phyloP scores from a whole-genome alignment of 495 filamentous ascomycete genomes.

The Annulohypoxylon nitens region DNA sequence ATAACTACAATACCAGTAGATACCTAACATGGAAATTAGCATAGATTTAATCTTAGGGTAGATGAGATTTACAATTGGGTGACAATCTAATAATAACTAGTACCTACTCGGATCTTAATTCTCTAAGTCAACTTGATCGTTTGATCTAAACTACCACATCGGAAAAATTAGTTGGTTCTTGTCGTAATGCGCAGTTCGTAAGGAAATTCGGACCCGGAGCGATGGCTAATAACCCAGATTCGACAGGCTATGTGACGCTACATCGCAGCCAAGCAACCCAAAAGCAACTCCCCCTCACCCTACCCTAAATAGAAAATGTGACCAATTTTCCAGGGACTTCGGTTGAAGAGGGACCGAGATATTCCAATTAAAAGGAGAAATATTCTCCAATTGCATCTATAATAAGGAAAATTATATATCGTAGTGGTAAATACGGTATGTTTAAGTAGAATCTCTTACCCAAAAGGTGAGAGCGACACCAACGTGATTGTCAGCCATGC shows the following conservation, averaged over 20 bases:
- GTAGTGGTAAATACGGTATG: not conserved
- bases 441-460: no score
- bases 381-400: not conserved
- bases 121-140: not conserved
- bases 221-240: conserved; percentile 29
- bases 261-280: conserved; percentile 20
- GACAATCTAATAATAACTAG: not conserved
- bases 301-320: conserved; percentile 5
- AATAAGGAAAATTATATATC: not conserved
- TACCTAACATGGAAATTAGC: not conserved
- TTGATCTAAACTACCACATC: not conserved
- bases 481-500: not conserved
- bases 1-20: not conserved
- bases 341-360: conserved; percentile 34
- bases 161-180: not conserved
- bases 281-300: conserved; percentile 22
- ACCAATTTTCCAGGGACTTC: conserved; percentile 25
- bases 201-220: conserved; percentile 24
- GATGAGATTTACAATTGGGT: not conserved
- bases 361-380: not conserved
- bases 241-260: conserved; percentile 24
- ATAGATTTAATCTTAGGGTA: not conserved
- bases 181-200: conserved; percentile 9
- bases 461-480: not conserved
- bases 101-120: not conserved